Base-by-base conservation (phyloP, 2,329 filamentous ascomycete genomes). In the Bertia moriformis region DNA sequence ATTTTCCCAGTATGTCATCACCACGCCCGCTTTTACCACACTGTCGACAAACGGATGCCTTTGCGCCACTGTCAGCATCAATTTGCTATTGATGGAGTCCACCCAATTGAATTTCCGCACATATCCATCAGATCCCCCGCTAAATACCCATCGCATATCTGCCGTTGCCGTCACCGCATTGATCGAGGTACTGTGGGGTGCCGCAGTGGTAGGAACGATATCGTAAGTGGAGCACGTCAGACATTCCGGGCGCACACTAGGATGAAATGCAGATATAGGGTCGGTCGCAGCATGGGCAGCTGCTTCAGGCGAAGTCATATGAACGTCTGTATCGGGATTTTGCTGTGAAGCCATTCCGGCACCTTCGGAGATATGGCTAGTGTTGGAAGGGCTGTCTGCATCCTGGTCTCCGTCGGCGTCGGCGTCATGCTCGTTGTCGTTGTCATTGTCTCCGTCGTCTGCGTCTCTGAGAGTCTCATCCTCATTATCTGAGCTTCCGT, bases 21-120 rank as follows among this genome's bases (percentile, higher is more conserved):
- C 54, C 13, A 78, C 73, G 1, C 77, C 77, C 4, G 76, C 77
- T 55, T 82, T 35, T 7, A 35, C 15, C 24, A 83, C 77, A 44
- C 74, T 80, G 52, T 83, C 77, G 19, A 82, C 77, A 43, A 82
- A 82, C 1, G 78, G 78, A 52, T 83, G 77, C 39, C 76, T 64
- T 58, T 83, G 77, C 39, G 77, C 77, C 18, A 83, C 77, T 0
- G 77, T 83, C 44, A 83, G 62, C 49, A 77, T 74, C 19, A 79
- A 63, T 52, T 81, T 81, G 45, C 73, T 73, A 52, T 83, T 83
- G 38, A 74, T 75, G 10, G 76, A 79, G 39, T 81, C 77, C 22
- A 73, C 68, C 78, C 78, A 83, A 47, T 82, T 81, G 58, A 75
- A 83, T 53, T 78, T 80, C 33, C 77, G 65, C 41, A 82, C 76